Percentiles rank a stretch among this genome's conserved stretches.
Evolutionary conservation across 768 basidiomycete genomes (phyloP).

Genomic region (Lepiota brunneoincarnata): DNA sequence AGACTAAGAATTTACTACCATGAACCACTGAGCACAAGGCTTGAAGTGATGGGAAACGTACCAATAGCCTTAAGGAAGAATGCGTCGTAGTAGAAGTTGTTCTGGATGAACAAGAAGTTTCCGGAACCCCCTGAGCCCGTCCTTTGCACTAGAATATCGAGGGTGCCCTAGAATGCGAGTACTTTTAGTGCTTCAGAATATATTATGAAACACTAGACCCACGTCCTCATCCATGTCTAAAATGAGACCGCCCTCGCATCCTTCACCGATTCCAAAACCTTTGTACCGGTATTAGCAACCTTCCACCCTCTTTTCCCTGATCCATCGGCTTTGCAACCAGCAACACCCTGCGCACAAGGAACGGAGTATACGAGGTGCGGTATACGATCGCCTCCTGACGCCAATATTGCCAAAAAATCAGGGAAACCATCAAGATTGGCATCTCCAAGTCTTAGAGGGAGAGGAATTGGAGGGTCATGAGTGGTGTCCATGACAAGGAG

Average conservation of each 20-base stretch:
- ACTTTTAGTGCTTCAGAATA: background rate
- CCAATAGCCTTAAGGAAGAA: constrained; percentile 98
- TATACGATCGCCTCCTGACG: constrained; percentile 40
- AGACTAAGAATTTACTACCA: constrained; percentile 42
- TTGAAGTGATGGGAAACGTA: constrained; percentile 31
- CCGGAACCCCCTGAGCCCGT: constrained; percentile 64
- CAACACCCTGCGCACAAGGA: constrained; percentile 50
- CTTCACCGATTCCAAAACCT: constrained; percentile 58
- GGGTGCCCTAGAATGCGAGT: constrained; percentile 54
- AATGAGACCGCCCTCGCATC: constrained; percentile 82
- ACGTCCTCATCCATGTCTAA: constrained; percentile 97
- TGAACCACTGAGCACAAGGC: background rate
- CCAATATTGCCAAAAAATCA: constrained; percentile 67
- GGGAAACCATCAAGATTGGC: constrained; percentile 94
- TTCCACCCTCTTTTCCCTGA: constrained; percentile 66
- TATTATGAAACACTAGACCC: constrained; percentile 26
- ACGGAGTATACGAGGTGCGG: constrained; percentile 65
- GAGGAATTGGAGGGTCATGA: constrained; percentile 62
- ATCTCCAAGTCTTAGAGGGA: constrained; percentile 84
- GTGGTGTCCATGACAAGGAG: constrained; percentile 73
- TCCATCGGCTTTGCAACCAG: constrained; percentile 55
- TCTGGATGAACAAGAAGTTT: constrained; percentile 80
- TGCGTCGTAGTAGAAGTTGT: constrained; percentile 97
- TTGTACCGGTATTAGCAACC: constrained; percentile 49
- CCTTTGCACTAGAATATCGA: constrained; percentile 92